These are phyloP conservation scores for Aspergillus udagawae DNA, from an alignment of 2,329 filamentous ascomycete species.

Conservation along the genomic window DNA sequence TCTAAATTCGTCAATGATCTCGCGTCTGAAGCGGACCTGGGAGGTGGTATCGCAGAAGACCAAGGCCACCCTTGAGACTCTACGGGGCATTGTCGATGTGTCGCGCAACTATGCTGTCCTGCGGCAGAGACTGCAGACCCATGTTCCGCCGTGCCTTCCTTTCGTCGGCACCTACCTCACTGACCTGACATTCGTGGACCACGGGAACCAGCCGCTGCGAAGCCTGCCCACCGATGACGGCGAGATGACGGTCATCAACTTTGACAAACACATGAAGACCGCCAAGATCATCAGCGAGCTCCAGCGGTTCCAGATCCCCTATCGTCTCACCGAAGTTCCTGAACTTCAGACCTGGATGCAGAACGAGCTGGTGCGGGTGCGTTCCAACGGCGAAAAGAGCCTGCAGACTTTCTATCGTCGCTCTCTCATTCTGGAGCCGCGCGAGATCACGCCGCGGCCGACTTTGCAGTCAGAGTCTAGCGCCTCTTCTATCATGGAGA, in stretches of 20 bases:
- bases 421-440: slow-evolving; percentile 76
- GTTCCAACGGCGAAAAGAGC: slow-evolving; percentile 58
- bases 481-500: slow-evolving; percentile 33
- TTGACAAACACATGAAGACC: slow-evolving; percentile 92
- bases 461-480: slow-evolving; percentile 25
- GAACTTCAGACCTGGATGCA: slow-evolving; percentile 94
- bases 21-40: slow-evolving; percentile 86
- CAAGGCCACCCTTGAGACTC: slow-evolving; percentile 69
- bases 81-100: slow-evolving; percentile 83
- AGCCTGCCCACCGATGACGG: slow-evolving; percentile 64
- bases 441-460: slow-evolving; percentile 27
- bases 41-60: slow-evolving; percentile 80
- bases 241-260: slow-evolving; percentile 83
- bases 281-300: slow-evolving; percentile 94
- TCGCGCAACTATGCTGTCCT: slow-evolving; percentile 87
- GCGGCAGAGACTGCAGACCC: slow-evolving; percentile 75
- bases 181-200: slow-evolving; percentile 91
- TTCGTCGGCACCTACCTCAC: slow-evolving; percentile 97
- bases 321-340: slow-evolving; percentile 73
- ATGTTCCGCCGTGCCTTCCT: slow-evolving; percentile 86
- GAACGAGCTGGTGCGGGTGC: slow-evolving; percentile 72
- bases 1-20: slow-evolving; percentile 85
- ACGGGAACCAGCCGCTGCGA: slow-evolving; percentile 83
- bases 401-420: slow-evolving; percentile 73
- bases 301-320: slow-evolving; percentile 93